Evolutionary conservation across 352 stramenopile species (phyloP).

Genomic region (Phytophthora macrochlamydospora): DNA sequence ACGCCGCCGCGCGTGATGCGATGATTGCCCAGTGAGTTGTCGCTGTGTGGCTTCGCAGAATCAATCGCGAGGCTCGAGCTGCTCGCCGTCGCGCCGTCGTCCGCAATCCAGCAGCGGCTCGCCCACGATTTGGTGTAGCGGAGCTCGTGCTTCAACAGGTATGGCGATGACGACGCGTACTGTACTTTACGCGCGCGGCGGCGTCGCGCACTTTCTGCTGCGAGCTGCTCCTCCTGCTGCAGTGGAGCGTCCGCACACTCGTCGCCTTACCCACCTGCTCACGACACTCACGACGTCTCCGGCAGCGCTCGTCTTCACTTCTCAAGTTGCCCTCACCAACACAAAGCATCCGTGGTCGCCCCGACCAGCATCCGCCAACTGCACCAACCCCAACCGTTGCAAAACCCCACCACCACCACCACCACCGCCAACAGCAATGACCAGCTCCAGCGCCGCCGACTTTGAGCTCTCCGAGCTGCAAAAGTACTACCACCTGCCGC

Average conservation of each 20-base stretch:
- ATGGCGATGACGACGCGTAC: slow-evolving; percentile 16
- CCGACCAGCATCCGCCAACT: not conserved
- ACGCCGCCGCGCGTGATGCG: not conserved
- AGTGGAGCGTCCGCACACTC: slow-evolving; percentile 17
- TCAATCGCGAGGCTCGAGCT: not conserved
- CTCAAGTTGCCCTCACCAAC: slow-evolving; percentile 28
- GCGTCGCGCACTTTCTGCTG: slow-evolving; percentile 32
- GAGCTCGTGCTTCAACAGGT: slow-evolving; percentile 30
- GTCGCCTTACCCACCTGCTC: slow-evolving; percentile 23
- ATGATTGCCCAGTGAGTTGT: slow-evolving; percentile 4
- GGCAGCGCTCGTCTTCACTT: slow-evolving; percentile 26
- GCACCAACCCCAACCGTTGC: slow-evolving; percentile 2
- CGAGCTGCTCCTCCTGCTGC: slow-evolving; percentile 7
- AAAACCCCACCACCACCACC: slow-evolving; percentile 4
- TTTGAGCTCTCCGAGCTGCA: slow-evolving; percentile 83
- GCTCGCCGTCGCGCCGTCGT: slow-evolving; percentile 21
- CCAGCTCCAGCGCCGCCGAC: slow-evolving; percentile 67
- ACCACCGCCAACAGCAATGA: slow-evolving; percentile 13
- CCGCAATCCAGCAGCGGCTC: slow-evolving; percentile 26
- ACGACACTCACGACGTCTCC: slow-evolving; percentile 25
- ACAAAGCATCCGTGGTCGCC: not conserved
- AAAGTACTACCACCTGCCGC: slow-evolving; percentile 86
- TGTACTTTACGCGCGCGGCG: slow-evolving; percentile 28
- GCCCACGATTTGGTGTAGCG: slow-evolving; percentile 30
- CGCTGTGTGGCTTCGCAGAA: not conserved